phyloP scores from a whole-genome alignment of 164 flowering plant species.

The Saururus chinensis region DNA sequence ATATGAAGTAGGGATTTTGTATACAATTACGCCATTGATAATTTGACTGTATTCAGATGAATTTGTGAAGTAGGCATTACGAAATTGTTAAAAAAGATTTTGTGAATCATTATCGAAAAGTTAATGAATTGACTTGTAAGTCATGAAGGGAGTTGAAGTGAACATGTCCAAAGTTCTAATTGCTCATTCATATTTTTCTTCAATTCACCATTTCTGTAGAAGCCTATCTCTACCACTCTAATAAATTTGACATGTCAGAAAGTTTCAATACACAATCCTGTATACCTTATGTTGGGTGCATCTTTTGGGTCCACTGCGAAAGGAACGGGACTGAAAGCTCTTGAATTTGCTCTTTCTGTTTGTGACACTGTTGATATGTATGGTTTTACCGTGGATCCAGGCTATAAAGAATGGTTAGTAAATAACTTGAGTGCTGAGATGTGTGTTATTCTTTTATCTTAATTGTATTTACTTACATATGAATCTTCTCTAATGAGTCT shows the following conservation, averaged over 20 bases:
- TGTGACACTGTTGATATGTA: slow-evolving; percentile 97
- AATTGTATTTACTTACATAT: neutral
- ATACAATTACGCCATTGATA: too few species aligned
- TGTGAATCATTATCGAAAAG: too few species aligned
- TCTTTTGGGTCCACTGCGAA: slow-evolving; percentile 98
- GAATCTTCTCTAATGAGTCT: slow-evolving; percentile 2
- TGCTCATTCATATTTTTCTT: neutral
- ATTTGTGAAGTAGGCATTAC: too few species aligned
- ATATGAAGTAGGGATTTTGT: too few species aligned
- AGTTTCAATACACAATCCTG: slow-evolving; percentile 79
- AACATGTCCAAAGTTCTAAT: neutral
- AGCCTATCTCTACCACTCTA: neutral
- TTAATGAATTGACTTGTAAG: too few species aligned
- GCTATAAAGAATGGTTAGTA: slow-evolving; percentile 85
- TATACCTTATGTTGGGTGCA: slow-evolving; percentile 87
- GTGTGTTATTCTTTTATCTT: neutral
- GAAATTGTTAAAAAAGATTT: too few species aligned
- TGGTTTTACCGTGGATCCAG: slow-evolving; percentile 99
- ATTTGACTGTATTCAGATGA: too few species aligned
- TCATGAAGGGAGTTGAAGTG: neutral
- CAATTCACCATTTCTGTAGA: neutral
- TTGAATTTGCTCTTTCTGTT: slow-evolving; percentile 89
- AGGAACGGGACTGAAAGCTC: slow-evolving; percentile 99
- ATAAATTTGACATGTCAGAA: slow-evolving; percentile 41
- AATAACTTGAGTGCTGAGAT: neutral